Evolutionary conservation across 805 yeast genomes (phyloP).

Genomic region (Lipomyces japonicus): DNA sequence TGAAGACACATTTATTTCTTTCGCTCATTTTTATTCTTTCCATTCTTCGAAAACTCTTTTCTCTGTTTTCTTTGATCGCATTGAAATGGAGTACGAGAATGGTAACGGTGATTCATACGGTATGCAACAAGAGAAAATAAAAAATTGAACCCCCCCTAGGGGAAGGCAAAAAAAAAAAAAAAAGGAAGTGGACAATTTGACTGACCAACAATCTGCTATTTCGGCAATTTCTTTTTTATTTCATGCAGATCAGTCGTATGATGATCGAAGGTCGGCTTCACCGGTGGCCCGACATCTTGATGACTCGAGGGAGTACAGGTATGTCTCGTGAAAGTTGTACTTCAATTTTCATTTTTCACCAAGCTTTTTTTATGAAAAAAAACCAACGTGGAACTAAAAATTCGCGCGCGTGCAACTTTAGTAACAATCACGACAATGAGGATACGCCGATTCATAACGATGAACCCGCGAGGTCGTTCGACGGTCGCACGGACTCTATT

Average conservation of each 20-base stretch:
- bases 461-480: not conserved
- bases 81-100: conserved; percentile 24
- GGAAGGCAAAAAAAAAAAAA: not conserved
- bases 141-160: too few species aligned
- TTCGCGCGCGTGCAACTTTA: not conserved
- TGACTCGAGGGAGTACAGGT: conserved; percentile 6
- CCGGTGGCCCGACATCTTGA: conserved; percentile 17
- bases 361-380: too few species aligned
- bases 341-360: too few species aligned
- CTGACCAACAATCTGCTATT: not conserved
- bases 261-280: conserved; percentile 26
- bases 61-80: not conserved
- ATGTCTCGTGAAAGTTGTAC: too few species aligned
- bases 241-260: conserved; percentile 17
- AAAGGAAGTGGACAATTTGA: not conserved
- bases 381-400: not conserved
- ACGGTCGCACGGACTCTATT: not conserved
- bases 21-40: not conserved
- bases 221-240: not conserved
- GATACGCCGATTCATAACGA: too few species aligned
- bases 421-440: conserved; percentile 2
- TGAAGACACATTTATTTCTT: not conserved
- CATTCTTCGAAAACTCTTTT: not conserved
- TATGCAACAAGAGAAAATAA: not conserved
- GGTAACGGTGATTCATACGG: conserved; percentile 20